phyloP scores from a whole-genome alignment of 1,284 basidiomycete species.

The Cronartium quercuum region DNA sequence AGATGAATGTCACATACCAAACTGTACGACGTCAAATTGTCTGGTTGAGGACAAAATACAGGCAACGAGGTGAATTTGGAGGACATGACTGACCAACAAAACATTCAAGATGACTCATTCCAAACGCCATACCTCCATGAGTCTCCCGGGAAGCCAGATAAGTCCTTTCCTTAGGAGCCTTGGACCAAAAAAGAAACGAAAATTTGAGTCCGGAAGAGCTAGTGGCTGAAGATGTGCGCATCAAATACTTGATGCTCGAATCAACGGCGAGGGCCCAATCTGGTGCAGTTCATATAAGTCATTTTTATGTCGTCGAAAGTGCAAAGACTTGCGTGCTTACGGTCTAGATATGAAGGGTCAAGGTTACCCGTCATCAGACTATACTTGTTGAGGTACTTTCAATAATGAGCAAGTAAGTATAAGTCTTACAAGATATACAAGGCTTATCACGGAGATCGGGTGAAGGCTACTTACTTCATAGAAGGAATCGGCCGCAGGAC shows the following conservation, averaged over 20 bases:
- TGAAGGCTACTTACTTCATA: slow-evolving; percentile 40
- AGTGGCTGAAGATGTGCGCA: slow-evolving; percentile 39
- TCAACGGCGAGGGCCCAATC: slow-evolving; percentile 44
- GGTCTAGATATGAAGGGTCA: not conserved
- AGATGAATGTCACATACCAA: too few species aligned
- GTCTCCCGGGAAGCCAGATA: slow-evolving; percentile 43
- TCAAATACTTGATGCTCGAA: slow-evolving; percentile 42
- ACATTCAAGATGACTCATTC: slow-evolving; percentile 45
- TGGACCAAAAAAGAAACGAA: not conserved
- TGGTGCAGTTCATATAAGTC: not conserved
- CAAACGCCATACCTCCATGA: slow-evolving; percentile 41
- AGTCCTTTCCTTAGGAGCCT: not conserved
- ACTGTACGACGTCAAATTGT: too few species aligned
- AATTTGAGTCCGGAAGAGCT: slow-evolving; percentile 34
- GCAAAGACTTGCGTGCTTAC: not conserved
- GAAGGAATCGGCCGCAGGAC: slow-evolving; percentile 46
- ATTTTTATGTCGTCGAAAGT: not conserved
- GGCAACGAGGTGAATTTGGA: not conserved
- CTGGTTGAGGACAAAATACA: too few species aligned
- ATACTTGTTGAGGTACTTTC: not conserved
- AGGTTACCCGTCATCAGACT: not conserved
- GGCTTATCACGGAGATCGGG: too few species aligned
- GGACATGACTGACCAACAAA: slow-evolving; percentile 39
- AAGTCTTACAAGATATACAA: too few species aligned
- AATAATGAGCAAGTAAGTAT: too few species aligned